Evolutionary conservation across 208 protist genomes (phyloP).

Genomic region (Crithidia brevicula): DNA sequence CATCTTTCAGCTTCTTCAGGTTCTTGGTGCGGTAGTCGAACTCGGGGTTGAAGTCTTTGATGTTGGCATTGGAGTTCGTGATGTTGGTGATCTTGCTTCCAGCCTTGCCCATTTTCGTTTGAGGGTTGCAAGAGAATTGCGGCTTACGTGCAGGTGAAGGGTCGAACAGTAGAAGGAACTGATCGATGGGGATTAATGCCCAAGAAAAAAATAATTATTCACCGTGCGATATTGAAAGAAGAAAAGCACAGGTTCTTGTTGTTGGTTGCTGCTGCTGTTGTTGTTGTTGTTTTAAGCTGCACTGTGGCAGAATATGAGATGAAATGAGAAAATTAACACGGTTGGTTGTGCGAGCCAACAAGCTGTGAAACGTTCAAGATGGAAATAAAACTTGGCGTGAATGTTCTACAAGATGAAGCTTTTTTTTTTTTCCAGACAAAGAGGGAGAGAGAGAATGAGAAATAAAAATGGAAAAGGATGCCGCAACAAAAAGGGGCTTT

Average conservation of each 20-base stretch:
- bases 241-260: no score
- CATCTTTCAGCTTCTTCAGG: constrained; percentile 40
- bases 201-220: background rate
- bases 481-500: no score
- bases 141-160: background rate
- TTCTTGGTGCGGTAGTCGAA: constrained; percentile 28
- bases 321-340: no score
- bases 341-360: no score
- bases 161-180: background rate
- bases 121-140: background rate
- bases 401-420: background rate
- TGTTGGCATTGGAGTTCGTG: background rate
- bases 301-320: no score
- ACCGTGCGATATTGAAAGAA: no score
- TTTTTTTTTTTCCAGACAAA: background rate
- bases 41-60: constrained; percentile 20
- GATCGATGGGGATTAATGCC: background rate
- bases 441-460: background rate
- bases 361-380: no score
- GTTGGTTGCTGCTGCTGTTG: no score
- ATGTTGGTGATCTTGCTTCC: constrained; percentile 7
- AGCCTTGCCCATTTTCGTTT: constrained; percentile 33
- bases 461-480: background rate
- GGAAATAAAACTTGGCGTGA: no score
- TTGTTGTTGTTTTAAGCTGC: no score